Percentiles rank a stretch among this genome's conserved stretches.
Conservation (phyloP, 176 grass and related monocot species). For the Typha latifolia region DNA sequence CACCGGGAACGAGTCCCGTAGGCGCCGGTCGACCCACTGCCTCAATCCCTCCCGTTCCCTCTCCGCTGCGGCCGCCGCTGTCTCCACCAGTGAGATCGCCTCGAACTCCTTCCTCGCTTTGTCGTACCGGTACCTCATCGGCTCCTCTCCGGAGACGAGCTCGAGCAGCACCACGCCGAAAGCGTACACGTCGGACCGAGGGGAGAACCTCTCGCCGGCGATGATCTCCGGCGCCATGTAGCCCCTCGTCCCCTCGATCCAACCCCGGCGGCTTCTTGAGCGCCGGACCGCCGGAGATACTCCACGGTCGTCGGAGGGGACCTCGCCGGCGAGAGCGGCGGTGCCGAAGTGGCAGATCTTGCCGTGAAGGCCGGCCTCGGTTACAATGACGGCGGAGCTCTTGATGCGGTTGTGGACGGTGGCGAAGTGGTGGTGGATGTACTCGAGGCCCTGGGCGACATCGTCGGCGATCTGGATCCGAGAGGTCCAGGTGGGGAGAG, state of each 20-base stretch:
- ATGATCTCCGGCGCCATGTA: constrained; percentile 73
- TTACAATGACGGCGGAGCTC: constrained; percentile 59
- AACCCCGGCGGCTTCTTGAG: constrained; percentile 26
- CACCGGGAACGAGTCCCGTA: constrained; percentile 61
- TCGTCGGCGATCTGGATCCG: constrained; percentile 59
- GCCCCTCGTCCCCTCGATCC: constrained; percentile 68
- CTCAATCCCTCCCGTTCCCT: constrained; percentile 45
- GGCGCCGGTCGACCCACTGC: constrained; percentile 67
- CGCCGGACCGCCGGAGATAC: neutral
- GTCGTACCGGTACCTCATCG: constrained; percentile 42
- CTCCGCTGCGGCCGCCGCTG: constrained; percentile 17
- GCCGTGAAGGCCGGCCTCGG: constrained; percentile 38
- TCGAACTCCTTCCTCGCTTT: constrained; percentile 29
- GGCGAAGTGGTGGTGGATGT: constrained; percentile 60
- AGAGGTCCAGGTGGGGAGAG: constrained; percentile 51
- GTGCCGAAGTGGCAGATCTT: constrained; percentile 83
- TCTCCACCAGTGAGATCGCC: constrained; percentile 57
- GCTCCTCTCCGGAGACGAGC: constrained; percentile 66
- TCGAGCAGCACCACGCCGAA: constrained; percentile 69
- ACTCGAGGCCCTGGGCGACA: constrained; percentile 61
- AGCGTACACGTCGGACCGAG: constrained; percentile 61
- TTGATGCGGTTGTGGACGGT: constrained; percentile 78
- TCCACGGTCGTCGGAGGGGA: neutral
- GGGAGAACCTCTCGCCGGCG: constrained; percentile 22
- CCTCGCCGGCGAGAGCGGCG: constrained; percentile 57